These are phyloP conservation scores for Rugosomyces carneus DNA, from an alignment of 1,284 basidiomycete species.

Conservation along the genomic window DNA sequence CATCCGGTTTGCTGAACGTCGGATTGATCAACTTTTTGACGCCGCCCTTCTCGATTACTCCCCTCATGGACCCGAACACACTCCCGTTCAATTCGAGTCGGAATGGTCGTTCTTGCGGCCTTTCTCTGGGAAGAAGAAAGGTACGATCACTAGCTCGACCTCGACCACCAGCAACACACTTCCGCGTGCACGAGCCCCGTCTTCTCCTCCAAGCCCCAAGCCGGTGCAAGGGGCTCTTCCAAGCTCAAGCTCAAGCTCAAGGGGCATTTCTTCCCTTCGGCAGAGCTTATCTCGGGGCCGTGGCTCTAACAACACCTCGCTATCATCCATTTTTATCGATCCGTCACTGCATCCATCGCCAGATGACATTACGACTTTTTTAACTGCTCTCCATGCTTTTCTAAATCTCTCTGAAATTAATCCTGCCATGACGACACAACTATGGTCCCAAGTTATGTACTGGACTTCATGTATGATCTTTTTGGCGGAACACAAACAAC, in stretches of 20 bases:
- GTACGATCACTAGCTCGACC: slow-evolving; percentile 22
- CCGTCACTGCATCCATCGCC: slow-evolving; percentile 46
- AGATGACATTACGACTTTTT: slow-evolving; percentile 68
- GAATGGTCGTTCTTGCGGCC: slow-evolving; percentile 91
- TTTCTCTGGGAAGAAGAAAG: slow-evolving; percentile 64
- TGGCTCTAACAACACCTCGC: slow-evolving; percentile 35
- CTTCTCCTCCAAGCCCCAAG: slow-evolving; percentile 41
- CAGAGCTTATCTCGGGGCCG: slow-evolving; percentile 53
- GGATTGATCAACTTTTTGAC: slow-evolving; percentile 86
- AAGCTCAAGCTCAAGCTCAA: slow-evolving; percentile 39
- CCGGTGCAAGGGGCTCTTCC: slow-evolving; percentile 35
- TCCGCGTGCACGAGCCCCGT: slow-evolving; percentile 31
- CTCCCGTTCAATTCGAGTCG: slow-evolving; percentile 87
- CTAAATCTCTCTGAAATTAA: slow-evolving; percentile 88
- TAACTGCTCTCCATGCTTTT: slow-evolving; percentile 85
- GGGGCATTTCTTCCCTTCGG: slow-evolving; percentile 56
- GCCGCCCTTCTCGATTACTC: slow-evolving; percentile 80
- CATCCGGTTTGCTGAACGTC: slow-evolving; percentile 86
- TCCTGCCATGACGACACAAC: slow-evolving; percentile 82
- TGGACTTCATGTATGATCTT: slow-evolving; percentile 74
- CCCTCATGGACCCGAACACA: slow-evolving; percentile 72
- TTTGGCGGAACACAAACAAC: slow-evolving; percentile 4
- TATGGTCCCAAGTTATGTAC: slow-evolving; percentile 94
- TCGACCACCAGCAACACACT: slow-evolving; percentile 28
- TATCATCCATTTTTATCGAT: slow-evolving; percentile 50